Evolutionary conservation across 208 protist genomes (phyloP), one percentile per base, ranked within the genome.

Genomic region (Acanthamoeba rhysodes): DNA sequence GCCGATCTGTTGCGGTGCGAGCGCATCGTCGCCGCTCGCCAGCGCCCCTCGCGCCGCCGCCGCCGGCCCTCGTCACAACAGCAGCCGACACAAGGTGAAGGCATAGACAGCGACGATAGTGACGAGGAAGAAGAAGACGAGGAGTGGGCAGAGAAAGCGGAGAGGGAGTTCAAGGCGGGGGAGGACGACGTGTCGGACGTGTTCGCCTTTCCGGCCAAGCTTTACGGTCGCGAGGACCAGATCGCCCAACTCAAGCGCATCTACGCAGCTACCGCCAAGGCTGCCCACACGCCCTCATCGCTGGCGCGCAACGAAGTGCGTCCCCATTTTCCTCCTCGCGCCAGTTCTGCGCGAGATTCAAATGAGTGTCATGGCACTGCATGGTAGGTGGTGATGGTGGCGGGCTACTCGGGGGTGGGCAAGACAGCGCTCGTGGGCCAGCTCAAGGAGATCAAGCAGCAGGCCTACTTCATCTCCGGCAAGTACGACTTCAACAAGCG

Each of bases 401-500:
- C 80, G 9, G 80, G 80, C 4, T 88, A 88, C 50, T 88, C 88
- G 45, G 88, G 88, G 2, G 62, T 93, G 24, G 88, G 88, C 7
- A 93, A 93, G 62, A 93, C 88, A 6, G 7, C 64, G 41, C 66
- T 93, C 2, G 66, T 93, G 41, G 50, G n/a, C 34, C 88, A 93
- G 18, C 88, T 93, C 10, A 70, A 76, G 29, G 66, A 45, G 18
- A 29, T 93, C 7, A 93, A 78, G 59, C 2, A 93, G 24, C 34
- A 57, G 12, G 27, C 88, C 59, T 93, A 93, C 88, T 93, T 93
- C 62, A 80, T 93, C 4, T 10, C 27, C 0, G 88, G 88, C 64
- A 78, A 76, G 62, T 93, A 93, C 88, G 88, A 93, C 59, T 59
- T 76, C 41, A 59, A 59, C 88, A 93, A 93, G 66, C 88, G 88